Conservation (phyloP, 1,139 yeast species). For the Lodderomyces metapsilosis region DNA sequence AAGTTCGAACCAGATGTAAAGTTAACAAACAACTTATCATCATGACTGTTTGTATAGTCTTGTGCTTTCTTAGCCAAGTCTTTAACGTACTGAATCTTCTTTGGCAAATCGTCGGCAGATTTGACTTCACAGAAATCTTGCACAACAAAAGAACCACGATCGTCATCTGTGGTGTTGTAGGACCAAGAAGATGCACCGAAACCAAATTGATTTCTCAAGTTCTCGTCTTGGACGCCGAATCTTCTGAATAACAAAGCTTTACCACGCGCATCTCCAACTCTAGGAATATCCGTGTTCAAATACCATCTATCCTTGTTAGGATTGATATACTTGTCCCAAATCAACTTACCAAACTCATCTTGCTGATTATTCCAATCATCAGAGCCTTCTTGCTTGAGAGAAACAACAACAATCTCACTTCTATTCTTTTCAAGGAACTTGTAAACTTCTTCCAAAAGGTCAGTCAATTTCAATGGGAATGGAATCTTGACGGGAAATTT, state of each 20-base stretch:
- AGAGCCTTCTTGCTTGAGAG: constrained; percentile 74
- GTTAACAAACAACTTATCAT: constrained; percentile 64
- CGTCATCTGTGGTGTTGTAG: constrained; percentile 66
- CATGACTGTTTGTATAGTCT: constrained; percentile 46
- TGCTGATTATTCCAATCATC: constrained; percentile 60
- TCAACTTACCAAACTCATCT: constrained; percentile 65
- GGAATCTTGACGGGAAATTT: constrained; percentile 70
- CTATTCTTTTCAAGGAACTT: constrained; percentile 51
- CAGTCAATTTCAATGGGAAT: constrained; percentile 51
- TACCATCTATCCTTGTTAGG: constrained; percentile 60
- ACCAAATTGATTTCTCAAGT: constrained; percentile 50
- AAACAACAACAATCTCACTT: constrained; percentile 64
- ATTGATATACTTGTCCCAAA: constrained; percentile 60
- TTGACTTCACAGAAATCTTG: constrained; percentile 76
- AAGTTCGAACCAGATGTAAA: constrained; percentile 77
- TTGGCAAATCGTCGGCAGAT: constrained; percentile 50
- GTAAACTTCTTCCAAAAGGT: constrained; percentile 56
- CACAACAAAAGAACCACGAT: constrained; percentile 59
- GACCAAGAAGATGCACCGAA: constrained; percentile 69
- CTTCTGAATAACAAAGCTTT: constrained; percentile 67
- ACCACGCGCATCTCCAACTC: constrained; percentile 62
- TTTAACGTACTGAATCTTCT: constrained; percentile 58
- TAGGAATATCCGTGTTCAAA: constrained; percentile 56
- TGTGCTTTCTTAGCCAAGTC: constrained; percentile 55
- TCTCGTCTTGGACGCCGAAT: constrained; percentile 57